Evolutionary conservation across 805 yeast genomes (phyloP), one percentile per base, ranked within the genome.

Genomic region (Wickerhamiella parazyma): DNA sequence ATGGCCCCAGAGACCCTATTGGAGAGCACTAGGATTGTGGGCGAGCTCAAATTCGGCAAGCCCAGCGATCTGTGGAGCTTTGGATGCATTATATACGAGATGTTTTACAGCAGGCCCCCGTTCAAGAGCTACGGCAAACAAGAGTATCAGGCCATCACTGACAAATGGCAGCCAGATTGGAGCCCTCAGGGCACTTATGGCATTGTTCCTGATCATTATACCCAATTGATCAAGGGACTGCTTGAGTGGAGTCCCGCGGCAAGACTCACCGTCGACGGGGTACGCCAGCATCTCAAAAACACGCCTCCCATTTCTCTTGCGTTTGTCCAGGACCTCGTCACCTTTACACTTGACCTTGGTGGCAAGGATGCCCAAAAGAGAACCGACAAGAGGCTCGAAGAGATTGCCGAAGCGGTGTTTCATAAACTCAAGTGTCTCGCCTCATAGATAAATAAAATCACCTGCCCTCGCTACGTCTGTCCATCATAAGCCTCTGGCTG

Each of bases 1-100:
- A 87, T 89, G 96, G 95, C 97, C 0, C 97, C 97, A 0, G 97
- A 87, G 60, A 81, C 95, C 0, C 63, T 87, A 47, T 69, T 80
- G 36, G 94, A 81, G 59, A 75, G 68, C 20, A 42, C 46, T 11
- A 45, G 44, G 45, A 63, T 45, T 62, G 74, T 29, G 64, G 79
- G 45, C n/a, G n/a, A n/a, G 38, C 57, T 56, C 89, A 82, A 75
- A 59, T 94, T 87, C 9, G 96, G 97, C 1, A 80, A 78, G 54
- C 95, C 97, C 0, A 81, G 96, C 1, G 98, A 91, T 63, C 78
- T 91, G 12, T 91, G 98, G 98, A 86, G 97, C 17, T 82, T 95
- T 62, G 98, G 98, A 0, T 86, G 97, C 59, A 89, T 91, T 3
- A 67, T 91, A 1, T 89, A 86, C 61, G 97, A 91, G 60, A 85